Base-by-base conservation (phyloP, 2,329 filamentous ascomycete genomes). In the Ascochyta fabae region DNA sequence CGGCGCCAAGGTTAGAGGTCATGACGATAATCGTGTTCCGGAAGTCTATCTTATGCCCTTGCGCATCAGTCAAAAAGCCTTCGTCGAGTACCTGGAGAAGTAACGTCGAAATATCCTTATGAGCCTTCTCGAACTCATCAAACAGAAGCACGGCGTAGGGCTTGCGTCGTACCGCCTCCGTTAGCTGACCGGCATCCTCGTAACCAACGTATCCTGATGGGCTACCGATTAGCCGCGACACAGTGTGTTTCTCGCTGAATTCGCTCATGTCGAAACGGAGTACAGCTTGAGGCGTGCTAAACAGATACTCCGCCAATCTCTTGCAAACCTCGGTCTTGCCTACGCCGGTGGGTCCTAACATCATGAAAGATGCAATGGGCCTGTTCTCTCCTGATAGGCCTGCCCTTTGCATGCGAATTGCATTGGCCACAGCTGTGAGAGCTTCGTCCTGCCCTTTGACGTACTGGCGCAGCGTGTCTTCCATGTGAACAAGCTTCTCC, bases 291-390 rank as follows among this genome's bases (percentile, higher is more conserved):
- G 96, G 91, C 1, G 92, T 96, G 0, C 90, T 95, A 78, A 98
- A 99, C 34, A 99, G 81, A 79, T 97, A 98, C 54, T 84, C 85
- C 1, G 95, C 95, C 66, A 99, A 88, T 74, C 96, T 94, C 82
- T 98, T 98, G 83, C 93, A 96, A 1, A 98, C 86, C 72, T 98
- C 93, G 3, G 95, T 99, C 80, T 98, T 99, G 53, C 95, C 95
- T 16, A 97, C 94, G 71, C 95, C 95, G 0, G 95, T 98, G 5
- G 95, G 95, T 0, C 95, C 95, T 3, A 98, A 84, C 84, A 98
- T 97, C 88, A 98, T 97, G 80, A 98, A 97, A 0, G 90, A 96
- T 0, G 94, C 95, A 6, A 96, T 83, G 0, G 95, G 95, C 0
- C 92, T 84, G 74, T 97, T 96, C 68, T 97, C 92, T 31, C 92